These are phyloP conservation scores for Phytophthora capsici DNA, from an alignment of 352 stramenopile genomes.

Conservation along the genomic window DNA sequence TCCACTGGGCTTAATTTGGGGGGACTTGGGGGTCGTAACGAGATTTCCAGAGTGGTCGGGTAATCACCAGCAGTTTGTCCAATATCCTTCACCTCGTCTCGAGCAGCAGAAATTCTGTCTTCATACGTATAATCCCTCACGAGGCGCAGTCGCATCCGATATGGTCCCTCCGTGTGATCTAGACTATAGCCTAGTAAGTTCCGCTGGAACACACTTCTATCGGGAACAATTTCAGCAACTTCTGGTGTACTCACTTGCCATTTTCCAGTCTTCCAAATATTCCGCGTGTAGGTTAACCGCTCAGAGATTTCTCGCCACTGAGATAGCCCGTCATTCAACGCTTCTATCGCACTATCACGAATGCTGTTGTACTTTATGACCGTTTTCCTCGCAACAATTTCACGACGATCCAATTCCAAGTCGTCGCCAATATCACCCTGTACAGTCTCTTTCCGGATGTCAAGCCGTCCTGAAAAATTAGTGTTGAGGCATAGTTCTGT, in stretches of 20 bases:
- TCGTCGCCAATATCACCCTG: slow-evolving; percentile 18
- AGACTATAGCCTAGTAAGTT: slow-evolving; percentile 45
- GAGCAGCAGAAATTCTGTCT: not conserved
- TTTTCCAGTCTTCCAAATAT: slow-evolving; percentile 50
- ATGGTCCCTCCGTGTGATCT: slow-evolving; percentile 58
- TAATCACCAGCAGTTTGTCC: not conserved
- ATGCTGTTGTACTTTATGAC: slow-evolving; percentile 50
- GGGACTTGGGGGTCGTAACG: not conserved
- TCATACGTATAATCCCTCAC: slow-evolving; percentile 40
- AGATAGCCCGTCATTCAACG: slow-evolving; percentile 44
- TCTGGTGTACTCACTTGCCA: slow-evolving; percentile 27
- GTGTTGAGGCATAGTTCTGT: slow-evolving; percentile 44
- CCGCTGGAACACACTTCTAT: slow-evolving; percentile 57
- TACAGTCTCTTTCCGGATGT: slow-evolving; percentile 12
- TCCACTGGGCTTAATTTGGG: not conserved
- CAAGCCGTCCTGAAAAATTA: slow-evolving; percentile 42
- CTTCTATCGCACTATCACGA: slow-evolving; percentile 41
- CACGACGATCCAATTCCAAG: slow-evolving; percentile 18
- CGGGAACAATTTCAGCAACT: not conserved
- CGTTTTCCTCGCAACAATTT: slow-evolving; percentile 44
- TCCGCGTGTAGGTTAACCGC: slow-evolving; percentile 47
- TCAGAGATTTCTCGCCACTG: slow-evolving; percentile 44
- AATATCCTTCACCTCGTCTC: not conserved
- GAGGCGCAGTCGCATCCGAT: slow-evolving; percentile 59
- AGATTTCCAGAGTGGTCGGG: no score